Evolutionary conservation across 140 eudicot species (phyloP).

Genomic region (Cichorium intybus): DNA sequence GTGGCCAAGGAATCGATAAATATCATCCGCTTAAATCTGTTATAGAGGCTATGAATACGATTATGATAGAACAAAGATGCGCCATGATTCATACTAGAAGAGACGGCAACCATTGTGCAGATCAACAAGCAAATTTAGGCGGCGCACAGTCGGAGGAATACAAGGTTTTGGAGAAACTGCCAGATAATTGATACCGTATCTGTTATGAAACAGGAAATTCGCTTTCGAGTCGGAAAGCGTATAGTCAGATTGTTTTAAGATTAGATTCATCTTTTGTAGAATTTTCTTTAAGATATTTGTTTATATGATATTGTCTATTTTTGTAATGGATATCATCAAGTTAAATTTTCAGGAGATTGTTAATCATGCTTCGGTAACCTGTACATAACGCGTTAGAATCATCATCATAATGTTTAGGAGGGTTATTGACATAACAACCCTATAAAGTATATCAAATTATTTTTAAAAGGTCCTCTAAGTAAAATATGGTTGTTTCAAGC

Average conservation of each 20-base stretch:
- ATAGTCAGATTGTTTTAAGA: too few relatives aligned
- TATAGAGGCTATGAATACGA: not conserved
- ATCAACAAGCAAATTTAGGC: conserved; percentile 5
- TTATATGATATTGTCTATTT: too few relatives aligned
- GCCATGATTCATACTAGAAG: conserved; percentile 8
- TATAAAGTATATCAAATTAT: too few relatives aligned
- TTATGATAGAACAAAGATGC: not conserved
- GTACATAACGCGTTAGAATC: too few relatives aligned
- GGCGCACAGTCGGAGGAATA: not conserved
- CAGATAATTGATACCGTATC: not conserved
- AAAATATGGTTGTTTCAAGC: too few relatives aligned
- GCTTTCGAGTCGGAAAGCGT: not conserved
- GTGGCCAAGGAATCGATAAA: not conserved
- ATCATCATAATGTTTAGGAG: too few relatives aligned
- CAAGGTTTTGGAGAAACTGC: not conserved
- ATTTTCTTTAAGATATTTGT: too few relatives aligned
- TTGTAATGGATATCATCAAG: too few relatives aligned
- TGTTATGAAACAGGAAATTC: not conserved
- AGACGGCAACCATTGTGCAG: conserved; percentile 16
- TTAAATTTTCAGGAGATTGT: too few relatives aligned
- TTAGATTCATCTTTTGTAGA: not conserved
- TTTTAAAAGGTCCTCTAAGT: too few relatives aligned
- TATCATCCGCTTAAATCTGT: not conserved
- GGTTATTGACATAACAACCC: too few relatives aligned
- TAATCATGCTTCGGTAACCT: too few relatives aligned